These are phyloP conservation scores for Ceratobasidium sp. DNA, from an alignment of 1,284 basidiomycete genomes.

Conservation along the genomic window DNA sequence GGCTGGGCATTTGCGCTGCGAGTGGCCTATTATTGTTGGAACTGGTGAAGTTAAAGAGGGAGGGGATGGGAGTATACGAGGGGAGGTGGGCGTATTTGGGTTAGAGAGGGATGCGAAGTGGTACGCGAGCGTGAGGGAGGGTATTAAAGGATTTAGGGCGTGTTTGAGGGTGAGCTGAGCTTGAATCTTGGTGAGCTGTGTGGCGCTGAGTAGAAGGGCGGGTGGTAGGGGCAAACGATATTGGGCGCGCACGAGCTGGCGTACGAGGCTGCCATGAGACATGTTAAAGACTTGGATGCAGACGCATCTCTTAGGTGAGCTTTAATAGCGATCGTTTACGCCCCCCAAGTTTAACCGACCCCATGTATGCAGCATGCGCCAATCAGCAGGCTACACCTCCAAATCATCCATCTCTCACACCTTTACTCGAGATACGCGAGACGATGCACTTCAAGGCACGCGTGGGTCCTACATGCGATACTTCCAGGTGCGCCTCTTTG, in stretches of 20 bases:
- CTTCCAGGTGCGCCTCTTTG: slow-evolving; percentile 61
- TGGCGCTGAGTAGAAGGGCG: slow-evolving; percentile 40
- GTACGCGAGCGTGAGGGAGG: slow-evolving; percentile 79
- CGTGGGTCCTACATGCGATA: slow-evolving; percentile 74
- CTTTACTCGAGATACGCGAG: slow-evolving; percentile 82
- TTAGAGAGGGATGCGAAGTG: slow-evolving; percentile 77
- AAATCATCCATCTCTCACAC: slow-evolving; percentile 91
- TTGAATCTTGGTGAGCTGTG: slow-evolving; percentile 8
- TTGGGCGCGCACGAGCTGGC: slow-evolving; percentile 80
- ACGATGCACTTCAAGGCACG: slow-evolving; percentile 77
- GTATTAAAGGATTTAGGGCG: slow-evolving; percentile 73
- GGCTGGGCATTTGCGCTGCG: slow-evolving; percentile 79
- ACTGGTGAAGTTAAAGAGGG: slow-evolving; percentile 1
- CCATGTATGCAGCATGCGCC: slow-evolving; percentile 73
- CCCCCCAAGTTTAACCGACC: slow-evolving; percentile 35
- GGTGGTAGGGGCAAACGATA: slow-evolving; percentile 55
- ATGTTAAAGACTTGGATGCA: slow-evolving; percentile 77
- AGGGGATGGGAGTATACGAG: slow-evolving; percentile 62
- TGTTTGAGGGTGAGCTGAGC: slow-evolving; percentile 72
- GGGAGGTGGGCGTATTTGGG: slow-evolving; percentile 72
- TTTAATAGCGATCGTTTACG: background rate
- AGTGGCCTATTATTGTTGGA: slow-evolving; percentile 55
- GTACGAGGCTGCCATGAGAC: slow-evolving; percentile 84
- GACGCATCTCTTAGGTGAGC: slow-evolving; percentile 84
- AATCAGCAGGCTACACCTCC: slow-evolving; percentile 80